Evolutionary conservation across 1,284 basidiomycete species (phyloP).

Genomic region (Binderoboletus segoi): DNA sequence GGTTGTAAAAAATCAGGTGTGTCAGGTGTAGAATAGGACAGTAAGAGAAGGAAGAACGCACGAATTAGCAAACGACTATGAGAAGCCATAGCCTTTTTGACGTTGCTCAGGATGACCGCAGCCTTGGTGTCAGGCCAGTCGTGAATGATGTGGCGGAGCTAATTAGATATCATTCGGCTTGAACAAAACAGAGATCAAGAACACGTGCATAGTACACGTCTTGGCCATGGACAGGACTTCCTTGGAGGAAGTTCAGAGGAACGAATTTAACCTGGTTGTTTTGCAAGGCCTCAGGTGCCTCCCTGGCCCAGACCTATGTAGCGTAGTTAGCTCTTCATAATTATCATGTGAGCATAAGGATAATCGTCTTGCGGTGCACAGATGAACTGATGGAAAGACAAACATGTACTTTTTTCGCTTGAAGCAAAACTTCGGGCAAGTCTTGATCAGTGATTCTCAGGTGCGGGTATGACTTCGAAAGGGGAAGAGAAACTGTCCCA

Average conservation of each 20-base stretch:
- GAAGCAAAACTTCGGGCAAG: conserved; percentile 39
- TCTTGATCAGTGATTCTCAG: conserved; percentile 51
- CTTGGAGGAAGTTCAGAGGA: conserved; percentile 47
- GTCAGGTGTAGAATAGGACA: neutral
- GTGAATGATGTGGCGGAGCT: conserved; percentile 32
- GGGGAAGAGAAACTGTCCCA: conserved; percentile 44
- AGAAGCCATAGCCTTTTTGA: conserved; percentile 22
- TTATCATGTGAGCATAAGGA: neutral
- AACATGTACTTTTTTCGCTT: conserved; percentile 31
- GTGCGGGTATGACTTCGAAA: conserved; percentile 43
- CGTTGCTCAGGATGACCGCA: conserved; percentile 20
- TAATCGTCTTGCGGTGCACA: neutral
- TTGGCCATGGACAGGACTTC: conserved; percentile 40
- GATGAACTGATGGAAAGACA: neutral
- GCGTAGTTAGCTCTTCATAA: neutral
- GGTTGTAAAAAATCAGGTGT: neutral
- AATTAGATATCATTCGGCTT: neutral
- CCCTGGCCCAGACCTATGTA: conserved; percentile 37
- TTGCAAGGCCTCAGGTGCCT: conserved; percentile 38
- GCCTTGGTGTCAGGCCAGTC: conserved; percentile 31
- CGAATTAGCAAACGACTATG: conserved; percentile 33
- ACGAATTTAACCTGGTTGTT: conserved; percentile 41
- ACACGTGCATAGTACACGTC: conserved; percentile 50
- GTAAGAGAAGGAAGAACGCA: conserved; percentile 9
- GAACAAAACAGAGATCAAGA: neutral